A percentile compares a stretch with the other conserved stretches of the same genome.
These are phyloP conservation scores for Rhodomyrtus psidioides DNA, from an alignment of 441 rosid species.

Conservation along the genomic window DNA sequence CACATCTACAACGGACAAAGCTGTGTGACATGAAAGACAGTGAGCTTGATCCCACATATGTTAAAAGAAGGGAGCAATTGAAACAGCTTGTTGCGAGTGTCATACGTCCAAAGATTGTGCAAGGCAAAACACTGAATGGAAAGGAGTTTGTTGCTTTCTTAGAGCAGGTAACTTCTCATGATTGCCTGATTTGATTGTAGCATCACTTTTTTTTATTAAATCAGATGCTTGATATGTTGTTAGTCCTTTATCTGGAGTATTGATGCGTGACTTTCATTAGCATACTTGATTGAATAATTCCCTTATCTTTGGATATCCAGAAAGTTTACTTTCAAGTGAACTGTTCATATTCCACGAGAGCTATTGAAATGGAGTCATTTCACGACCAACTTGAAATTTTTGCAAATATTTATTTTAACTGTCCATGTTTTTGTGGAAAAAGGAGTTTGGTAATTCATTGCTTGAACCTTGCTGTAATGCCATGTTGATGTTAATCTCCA, in stretches of 20 bases:
- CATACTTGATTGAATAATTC: background rate
- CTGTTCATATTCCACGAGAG: background rate
- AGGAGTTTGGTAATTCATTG: background rate
- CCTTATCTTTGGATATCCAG: background rate
- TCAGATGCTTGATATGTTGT: background rate
- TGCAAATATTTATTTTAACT: background rate
- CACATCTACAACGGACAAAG: slow-evolving; percentile 95
- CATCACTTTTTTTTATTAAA: background rate
- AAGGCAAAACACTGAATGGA: slow-evolving; percentile 75
- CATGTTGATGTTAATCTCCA: background rate
- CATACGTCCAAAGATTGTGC: slow-evolving; percentile 89
- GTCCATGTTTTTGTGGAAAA: background rate
- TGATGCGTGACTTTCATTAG: background rate
- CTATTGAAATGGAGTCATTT: background rate
- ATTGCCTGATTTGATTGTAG: background rate
- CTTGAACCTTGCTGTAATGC: background rate
- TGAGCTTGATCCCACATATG: slow-evolving; percentile 78
- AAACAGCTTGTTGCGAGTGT: slow-evolving; percentile 73
- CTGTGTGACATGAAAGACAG: slow-evolving; percentile 94
- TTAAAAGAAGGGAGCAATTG: slow-evolving; percentile 66
- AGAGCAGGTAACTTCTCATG: slow-evolving; percentile 54
- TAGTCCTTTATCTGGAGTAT: background rate
- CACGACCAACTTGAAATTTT: background rate
- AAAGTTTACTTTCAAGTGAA: background rate
- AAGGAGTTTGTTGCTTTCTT: slow-evolving; percentile 89